A percentile compares a stretch with the other conserved stretches of the same genome.
These are phyloP conservation scores for Pseudocercospora fuligena DNA, from an alignment of 2,329 filamentous ascomycete species.

Conservation along the genomic window DNA sequence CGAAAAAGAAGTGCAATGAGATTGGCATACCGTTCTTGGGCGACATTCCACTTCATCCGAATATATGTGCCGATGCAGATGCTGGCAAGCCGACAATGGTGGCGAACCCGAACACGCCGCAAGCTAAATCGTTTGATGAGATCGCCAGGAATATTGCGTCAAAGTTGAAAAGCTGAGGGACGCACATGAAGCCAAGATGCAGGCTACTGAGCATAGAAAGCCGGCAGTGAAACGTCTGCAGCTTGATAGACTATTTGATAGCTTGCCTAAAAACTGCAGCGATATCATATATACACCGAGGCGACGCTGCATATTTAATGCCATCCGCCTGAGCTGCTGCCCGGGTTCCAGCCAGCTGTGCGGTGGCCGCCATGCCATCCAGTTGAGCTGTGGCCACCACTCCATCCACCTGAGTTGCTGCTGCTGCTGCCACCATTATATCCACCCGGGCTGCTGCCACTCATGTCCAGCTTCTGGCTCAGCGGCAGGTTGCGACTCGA, in stretches of 20 bases:
- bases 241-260: neutral
- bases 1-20: conserved; percentile 70
- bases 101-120: conserved; percentile 75
- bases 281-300: neutral
- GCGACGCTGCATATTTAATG: neutral
- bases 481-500: conserved; percentile 63
- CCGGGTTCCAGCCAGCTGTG: too few relatives aligned
- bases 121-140: conserved; percentile 71
- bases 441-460: conserved; percentile 1
- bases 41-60: conserved; percentile 84
- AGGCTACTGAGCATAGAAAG: neutral
- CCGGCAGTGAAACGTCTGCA: neutral
- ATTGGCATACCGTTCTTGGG: conserved; percentile 80
- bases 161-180: conserved; percentile 14
- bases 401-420: neutral
- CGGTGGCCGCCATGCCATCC: too few relatives aligned
- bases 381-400: neutral
- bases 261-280: neutral
- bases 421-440: neutral
- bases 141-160: conserved; percentile 29
- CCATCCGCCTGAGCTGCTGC: neutral
- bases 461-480: conserved; percentile 30
- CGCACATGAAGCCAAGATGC: neutral
- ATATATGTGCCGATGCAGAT: conserved; percentile 86
- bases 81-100: conserved; percentile 88